Conservation (phyloP, 1,284 basidiomycete species). For the Stygiomarasmius scandens region DNA sequence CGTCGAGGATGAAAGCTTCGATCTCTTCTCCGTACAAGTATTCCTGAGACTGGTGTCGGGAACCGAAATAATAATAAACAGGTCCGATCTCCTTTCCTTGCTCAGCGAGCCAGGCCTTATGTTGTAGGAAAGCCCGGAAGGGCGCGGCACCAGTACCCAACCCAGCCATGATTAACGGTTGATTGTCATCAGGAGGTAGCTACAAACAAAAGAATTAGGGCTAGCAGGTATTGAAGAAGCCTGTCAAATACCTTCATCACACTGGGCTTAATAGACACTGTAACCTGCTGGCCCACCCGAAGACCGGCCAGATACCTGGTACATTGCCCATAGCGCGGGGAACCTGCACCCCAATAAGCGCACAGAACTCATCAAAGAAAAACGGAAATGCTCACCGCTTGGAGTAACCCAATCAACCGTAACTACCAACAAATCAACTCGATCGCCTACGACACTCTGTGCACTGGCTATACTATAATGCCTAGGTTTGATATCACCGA, state of each 20-base stretch:
- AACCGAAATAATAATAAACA: conserved; percentile 97
- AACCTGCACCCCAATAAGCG: conserved; percentile 48
- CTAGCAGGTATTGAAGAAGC: neutral
- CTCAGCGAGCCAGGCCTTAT: conserved; percentile 82
- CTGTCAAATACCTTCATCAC: conserved; percentile 89
- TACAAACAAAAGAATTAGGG: conserved; percentile 27
- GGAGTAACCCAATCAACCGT: conserved; percentile 94
- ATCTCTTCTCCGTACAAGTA: conserved; percentile 96
- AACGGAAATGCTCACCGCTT: conserved; percentile 58
- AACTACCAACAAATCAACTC: conserved; percentile 93
- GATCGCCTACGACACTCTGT: conserved; percentile 92
- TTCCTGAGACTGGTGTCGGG: conserved; percentile 91
- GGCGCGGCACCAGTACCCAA: conserved; percentile 97
- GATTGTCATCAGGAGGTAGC: conserved; percentile 83
- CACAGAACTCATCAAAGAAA: conserved; percentile 9
- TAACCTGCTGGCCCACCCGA: conserved; percentile 88
- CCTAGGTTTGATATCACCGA: conserved; percentile 94
- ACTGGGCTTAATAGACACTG: conserved; percentile 97
- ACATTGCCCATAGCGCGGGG: conserved; percentile 89
- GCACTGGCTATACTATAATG: conserved; percentile 98
- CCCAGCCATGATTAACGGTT: conserved; percentile 98
- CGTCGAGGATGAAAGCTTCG: conserved; percentile 81
- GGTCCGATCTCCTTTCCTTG: conserved; percentile 87
- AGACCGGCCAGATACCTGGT: conserved; percentile 92
- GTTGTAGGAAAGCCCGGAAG: conserved; percentile 97